Conservation (phyloP, 2,329 filamentous ascomycete species). For the Botrytis cinerea region DNA sequence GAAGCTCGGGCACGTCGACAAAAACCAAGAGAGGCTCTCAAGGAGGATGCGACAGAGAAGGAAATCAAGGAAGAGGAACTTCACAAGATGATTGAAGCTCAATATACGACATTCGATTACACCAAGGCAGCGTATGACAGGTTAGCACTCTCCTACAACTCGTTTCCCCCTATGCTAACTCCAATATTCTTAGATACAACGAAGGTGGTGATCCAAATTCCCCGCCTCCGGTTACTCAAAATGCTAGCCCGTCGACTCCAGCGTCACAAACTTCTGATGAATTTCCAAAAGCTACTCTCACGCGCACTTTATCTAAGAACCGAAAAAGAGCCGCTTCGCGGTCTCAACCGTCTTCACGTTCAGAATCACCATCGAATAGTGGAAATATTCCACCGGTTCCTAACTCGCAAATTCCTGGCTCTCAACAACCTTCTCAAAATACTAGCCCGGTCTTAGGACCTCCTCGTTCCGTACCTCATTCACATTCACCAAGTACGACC, state of each 20-base stretch:
- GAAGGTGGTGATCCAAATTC: constrained; percentile 40
- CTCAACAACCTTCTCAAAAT: constrained; percentile 25
- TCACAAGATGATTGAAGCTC: constrained; percentile 88
- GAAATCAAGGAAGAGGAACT: constrained; percentile 94
- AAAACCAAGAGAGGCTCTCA: constrained; percentile 87
- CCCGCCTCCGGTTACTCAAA: constrained; percentile 28
- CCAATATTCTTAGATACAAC: constrained; percentile 39
- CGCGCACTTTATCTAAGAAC: constrained; percentile 12
- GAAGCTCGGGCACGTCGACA: constrained; percentile 91
- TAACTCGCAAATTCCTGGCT: constrained; percentile 32
- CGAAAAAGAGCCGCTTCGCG: constrained; percentile 27
- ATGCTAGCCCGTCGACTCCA: constrained; percentile 26
- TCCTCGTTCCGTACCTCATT: constrained; percentile 21
- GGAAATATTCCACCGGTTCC: constrained; percentile 34
- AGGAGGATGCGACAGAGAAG: constrained; percentile 91
- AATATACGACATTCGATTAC: constrained; percentile 96
- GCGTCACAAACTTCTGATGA: constrained; percentile 24
- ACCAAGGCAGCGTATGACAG: constrained; percentile 77
- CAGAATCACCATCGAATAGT: constrained; percentile 36
- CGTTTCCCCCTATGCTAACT: constrained; percentile 27
- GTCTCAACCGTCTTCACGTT: constrained; percentile 36
- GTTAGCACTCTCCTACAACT: constrained; percentile 48
- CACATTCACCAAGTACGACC: constrained; percentile 11
- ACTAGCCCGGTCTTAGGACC: constrained; percentile 18
- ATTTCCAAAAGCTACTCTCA: constrained; percentile 21